These are phyloP conservation scores for Alternaria novae-zelandiae DNA, from an alignment of 2,329 filamentous ascomycete species.

Conservation along the genomic window DNA sequence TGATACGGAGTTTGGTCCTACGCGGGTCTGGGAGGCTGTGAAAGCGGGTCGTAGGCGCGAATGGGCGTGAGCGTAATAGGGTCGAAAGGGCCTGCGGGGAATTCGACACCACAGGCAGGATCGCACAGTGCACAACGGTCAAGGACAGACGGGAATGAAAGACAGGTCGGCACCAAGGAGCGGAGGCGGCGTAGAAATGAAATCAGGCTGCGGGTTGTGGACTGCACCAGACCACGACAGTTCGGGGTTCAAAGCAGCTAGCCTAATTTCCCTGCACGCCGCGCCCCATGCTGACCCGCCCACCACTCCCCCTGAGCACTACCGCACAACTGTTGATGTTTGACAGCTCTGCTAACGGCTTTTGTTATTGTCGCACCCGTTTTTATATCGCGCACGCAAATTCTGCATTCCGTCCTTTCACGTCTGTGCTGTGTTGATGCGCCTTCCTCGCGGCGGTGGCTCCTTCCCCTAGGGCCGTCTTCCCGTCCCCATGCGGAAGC, in stretches of 20 bases:
- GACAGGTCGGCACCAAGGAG: slow-evolving; percentile 4
- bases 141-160: slow-evolving; percentile 19
- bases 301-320: slow-evolving; percentile 14
- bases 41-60: not conserved
- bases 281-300: slow-evolving; percentile 14
- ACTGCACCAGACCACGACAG: slow-evolving; percentile 4
- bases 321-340: not conserved
- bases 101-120: not conserved
- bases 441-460: not conserved
- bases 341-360: not conserved
- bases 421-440: not conserved
- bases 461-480: not conserved
- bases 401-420: not conserved
- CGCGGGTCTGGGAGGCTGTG: slow-evolving; percentile 1
- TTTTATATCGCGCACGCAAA: not conserved
- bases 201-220: slow-evolving; percentile 9
- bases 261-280: slow-evolving; percentile 9
- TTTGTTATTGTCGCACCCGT: not conserved
- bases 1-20: not conserved
- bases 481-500: not conserved
- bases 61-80: not conserved
- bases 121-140: slow-evolving; percentile 1
- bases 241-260: slow-evolving; percentile 7
- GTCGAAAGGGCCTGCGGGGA: not conserved
- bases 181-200: slow-evolving; percentile 16